Conservation (phyloP, 306 rosid genomes). For the Quercus cerris region DNA sequence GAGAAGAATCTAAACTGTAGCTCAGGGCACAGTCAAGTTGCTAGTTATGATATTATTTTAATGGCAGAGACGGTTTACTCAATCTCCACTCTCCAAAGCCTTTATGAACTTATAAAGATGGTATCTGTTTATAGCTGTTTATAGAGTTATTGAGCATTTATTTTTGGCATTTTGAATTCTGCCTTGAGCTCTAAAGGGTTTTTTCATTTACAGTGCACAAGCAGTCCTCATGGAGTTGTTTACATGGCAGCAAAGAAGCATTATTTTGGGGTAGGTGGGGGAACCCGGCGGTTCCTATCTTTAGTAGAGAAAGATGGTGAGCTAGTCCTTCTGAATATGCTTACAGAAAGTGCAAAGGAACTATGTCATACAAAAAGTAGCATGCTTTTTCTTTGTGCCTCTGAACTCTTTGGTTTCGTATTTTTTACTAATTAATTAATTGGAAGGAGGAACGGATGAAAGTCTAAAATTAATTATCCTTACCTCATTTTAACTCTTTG, state of each 20-base stretch:
- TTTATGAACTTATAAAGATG: constrained; percentile 81
- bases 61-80: constrained; percentile 99
- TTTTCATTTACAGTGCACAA: constrained; percentile 47
- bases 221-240: constrained; percentile 51
- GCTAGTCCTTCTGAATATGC: constrained; percentile 21
- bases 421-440: no score
- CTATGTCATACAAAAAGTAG: background rate
- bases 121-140: constrained; percentile 28
- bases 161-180: constrained; percentile 6
- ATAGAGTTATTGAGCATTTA: background rate
- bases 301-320: constrained; percentile 81
- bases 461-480: no score
- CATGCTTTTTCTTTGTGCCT: no score
- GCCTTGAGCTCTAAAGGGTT: constrained; percentile 17
- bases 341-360: background rate
- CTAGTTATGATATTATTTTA: constrained; percentile 77
- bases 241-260: constrained; percentile 94
- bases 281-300: constrained; percentile 67
- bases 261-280: constrained; percentile 98
- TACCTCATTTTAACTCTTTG: no score
- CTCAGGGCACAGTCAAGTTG: constrained; percentile 15
- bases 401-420: no score
- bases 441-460: no score
- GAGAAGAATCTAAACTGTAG: constrained; percentile 12
- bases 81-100: constrained; percentile 56